A percentile compares a stretch with the other conserved stretches of the same genome.
Conservation (phyloP, 352 stramenopile genomes). For the Globisporangium nunn region DNA sequence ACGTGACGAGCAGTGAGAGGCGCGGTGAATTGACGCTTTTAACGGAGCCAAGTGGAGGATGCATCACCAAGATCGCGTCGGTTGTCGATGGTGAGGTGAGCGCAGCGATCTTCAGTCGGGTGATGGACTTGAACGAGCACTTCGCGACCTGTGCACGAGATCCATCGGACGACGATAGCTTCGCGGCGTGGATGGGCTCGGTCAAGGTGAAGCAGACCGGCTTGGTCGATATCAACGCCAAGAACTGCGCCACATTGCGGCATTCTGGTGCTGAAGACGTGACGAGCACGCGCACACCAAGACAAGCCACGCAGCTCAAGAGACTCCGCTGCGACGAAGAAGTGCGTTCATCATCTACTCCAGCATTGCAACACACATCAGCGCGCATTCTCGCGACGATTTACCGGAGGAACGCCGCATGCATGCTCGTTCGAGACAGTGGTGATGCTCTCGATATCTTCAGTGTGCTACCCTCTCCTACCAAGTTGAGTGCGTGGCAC, state of each 20-base stretch:
- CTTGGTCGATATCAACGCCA: neutral
- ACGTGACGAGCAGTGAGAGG: neutral
- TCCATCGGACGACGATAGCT: neutral
- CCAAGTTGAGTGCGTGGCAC: conserved; percentile 1
- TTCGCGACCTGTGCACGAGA: neutral
- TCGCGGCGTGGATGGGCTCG: neutral
- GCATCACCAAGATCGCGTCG: neutral
- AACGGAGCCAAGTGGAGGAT: neutral
- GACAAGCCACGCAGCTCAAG: neutral
- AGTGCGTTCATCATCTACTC: neutral
- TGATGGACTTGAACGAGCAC: neutral
- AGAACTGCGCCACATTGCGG: neutral
- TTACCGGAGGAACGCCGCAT: conserved; percentile 6
- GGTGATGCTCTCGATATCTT: conserved; percentile 1
- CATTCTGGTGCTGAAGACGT: neutral
- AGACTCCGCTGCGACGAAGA: conserved; percentile 3
- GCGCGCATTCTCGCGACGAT: conserved; percentile 2
- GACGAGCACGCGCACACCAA: neutral
- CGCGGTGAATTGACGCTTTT: neutral
- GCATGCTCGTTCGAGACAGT: conserved; percentile 2
- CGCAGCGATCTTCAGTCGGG: neutral
- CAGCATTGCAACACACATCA: neutral
- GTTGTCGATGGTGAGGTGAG: neutral
- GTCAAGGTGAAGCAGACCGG: neutral
- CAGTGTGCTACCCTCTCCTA: neutral